phyloP scores from a whole-genome alignment of 495 filamentous ascomycete species.

The Lineolata rhizophorae region DNA sequence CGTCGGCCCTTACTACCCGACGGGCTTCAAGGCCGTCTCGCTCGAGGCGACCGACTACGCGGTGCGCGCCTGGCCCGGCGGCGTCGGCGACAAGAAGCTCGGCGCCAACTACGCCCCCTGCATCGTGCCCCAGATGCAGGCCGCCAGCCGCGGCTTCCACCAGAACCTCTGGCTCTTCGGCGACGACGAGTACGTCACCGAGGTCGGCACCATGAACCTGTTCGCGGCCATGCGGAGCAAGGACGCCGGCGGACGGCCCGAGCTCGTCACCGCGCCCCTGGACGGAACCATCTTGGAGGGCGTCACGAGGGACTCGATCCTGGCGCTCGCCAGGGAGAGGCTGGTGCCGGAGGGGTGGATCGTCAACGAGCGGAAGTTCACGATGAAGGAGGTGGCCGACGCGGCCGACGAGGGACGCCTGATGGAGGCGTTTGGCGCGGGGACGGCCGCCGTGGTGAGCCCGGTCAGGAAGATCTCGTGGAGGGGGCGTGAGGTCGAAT shows the following conservation, averaged over 20 bases:
- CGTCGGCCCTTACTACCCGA: conserved; percentile 94
- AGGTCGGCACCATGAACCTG: conserved; percentile 97
- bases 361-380: conserved; percentile 70
- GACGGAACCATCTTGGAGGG: conserved; percentile 96
- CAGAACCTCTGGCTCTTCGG: conserved; percentile 97
- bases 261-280: conserved; percentile 76
- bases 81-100: conserved; percentile 91
- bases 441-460: conserved; percentile 68
- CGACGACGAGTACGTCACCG: conserved; percentile 81
- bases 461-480: conserved; percentile 77
- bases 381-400: conserved; percentile 59
- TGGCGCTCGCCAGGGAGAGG: conserved; percentile 62
- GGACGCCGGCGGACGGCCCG: conserved; percentile 64
- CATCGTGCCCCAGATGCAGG: conserved; percentile 78
- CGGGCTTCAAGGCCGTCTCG: conserved; percentile 88
- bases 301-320: conserved; percentile 73
- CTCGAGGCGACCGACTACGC: conserved; percentile 87
- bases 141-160: conserved; percentile 75
- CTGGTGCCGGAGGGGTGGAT: conserved; percentile 72
- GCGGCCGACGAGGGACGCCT: conserved; percentile 68
- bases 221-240: conserved; percentile 65
- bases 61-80: conserved; percentile 92
- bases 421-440: conserved; percentile 80
- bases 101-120: conserved; percentile 97
- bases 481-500: conserved; percentile 54